Percentiles rank a stretch among this genome's conserved stretches.
Evolutionary conservation across 108 stramenopile species (phyloP).

Genomic region (Fragilariopsis cylindrus): DNA sequence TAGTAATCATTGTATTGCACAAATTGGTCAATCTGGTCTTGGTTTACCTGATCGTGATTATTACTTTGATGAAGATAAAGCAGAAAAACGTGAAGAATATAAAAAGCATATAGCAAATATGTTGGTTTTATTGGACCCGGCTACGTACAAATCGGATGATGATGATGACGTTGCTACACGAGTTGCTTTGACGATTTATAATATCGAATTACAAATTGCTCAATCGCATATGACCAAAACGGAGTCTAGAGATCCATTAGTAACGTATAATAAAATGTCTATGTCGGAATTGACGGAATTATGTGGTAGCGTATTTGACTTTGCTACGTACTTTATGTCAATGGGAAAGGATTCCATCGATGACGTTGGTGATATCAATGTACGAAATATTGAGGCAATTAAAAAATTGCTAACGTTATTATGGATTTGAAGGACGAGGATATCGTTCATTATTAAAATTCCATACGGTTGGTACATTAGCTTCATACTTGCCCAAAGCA

Average conservation of each 20-base stretch:
- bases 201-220: too few species aligned
- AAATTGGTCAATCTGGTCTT: too few species aligned
- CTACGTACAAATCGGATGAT: too few species aligned
- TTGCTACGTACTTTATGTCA: slow-evolving; percentile 49
- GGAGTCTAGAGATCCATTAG: slow-evolving; percentile 74
- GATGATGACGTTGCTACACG: too few species aligned
- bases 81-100: too few species aligned
- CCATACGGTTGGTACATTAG: slow-evolving; percentile 44
- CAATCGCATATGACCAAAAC: slow-evolving; percentile 48
- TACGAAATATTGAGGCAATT: slow-evolving; percentile 62
- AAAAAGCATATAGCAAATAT: too few species aligned
- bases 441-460: slow-evolving; percentile 60
- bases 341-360: slow-evolving; percentile 48
- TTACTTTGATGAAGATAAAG: too few species aligned
- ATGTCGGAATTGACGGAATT: slow-evolving; percentile 31
- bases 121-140: too few species aligned
- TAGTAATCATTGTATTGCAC: too few species aligned
- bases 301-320: slow-evolving; percentile 47
- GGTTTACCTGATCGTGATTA: too few species aligned
- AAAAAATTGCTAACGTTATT: slow-evolving; percentile 48
- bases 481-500: slow-evolving; percentile 26
- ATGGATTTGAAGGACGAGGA: slow-evolving; percentile 28
- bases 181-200: too few species aligned
- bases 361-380: slow-evolving; percentile 67
- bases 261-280: slow-evolving; percentile 70